These are phyloP conservation scores for apple (Malus domestica) DNA, from an alignment of 306 rosid genomes.

Conservation along the genomic window DNA sequence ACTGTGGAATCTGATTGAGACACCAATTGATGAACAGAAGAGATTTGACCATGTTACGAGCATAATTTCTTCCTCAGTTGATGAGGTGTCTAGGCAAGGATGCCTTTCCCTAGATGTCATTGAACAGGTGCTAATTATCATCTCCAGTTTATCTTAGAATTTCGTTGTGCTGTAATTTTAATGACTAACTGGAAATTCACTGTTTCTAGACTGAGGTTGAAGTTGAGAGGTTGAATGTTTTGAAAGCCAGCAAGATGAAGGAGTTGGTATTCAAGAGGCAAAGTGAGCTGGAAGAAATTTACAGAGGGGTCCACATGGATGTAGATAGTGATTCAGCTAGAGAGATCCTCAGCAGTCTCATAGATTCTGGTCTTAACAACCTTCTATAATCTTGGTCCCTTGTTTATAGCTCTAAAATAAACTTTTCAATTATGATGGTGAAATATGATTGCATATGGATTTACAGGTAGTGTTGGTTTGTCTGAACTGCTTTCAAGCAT, in stretches of 20 bases:
- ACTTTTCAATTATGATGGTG: not conserved
- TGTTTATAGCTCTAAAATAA: not conserved
- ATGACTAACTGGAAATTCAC: not conserved
- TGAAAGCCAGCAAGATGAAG: slow-evolving; percentile 79
- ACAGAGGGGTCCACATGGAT: slow-evolving; percentile 76
- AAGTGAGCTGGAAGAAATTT: slow-evolving; percentile 77
- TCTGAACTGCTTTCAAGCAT: slow-evolving; percentile 71
- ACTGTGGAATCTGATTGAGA: slow-evolving; percentile 83
- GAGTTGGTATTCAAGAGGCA: slow-evolving; percentile 79
- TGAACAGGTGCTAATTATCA: slow-evolving; percentile 49
- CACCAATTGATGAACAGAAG: slow-evolving; percentile 49
- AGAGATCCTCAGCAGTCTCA: slow-evolving; percentile 48
- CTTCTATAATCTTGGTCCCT: not conserved
- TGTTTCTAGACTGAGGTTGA: slow-evolving; percentile 53
- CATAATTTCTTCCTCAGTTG: slow-evolving; percentile 49
- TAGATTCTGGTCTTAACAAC: slow-evolving; percentile 61
- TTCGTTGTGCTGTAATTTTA: not conserved
- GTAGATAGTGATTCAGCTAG: slow-evolving; percentile 61
- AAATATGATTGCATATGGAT: slow-evolving; percentile 8
- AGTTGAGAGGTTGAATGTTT: slow-evolving; percentile 59
- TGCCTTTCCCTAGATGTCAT: slow-evolving; percentile 61
- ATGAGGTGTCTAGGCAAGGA: slow-evolving; percentile 62
- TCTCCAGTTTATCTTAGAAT: slow-evolving; percentile 9
- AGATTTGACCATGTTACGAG: slow-evolving; percentile 53
- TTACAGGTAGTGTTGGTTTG: slow-evolving; percentile 48